These are phyloP conservation scores for Colletotrichum godetiae DNA, from an alignment of 2,329 filamentous ascomycete species.

Conservation along the genomic window DNA sequence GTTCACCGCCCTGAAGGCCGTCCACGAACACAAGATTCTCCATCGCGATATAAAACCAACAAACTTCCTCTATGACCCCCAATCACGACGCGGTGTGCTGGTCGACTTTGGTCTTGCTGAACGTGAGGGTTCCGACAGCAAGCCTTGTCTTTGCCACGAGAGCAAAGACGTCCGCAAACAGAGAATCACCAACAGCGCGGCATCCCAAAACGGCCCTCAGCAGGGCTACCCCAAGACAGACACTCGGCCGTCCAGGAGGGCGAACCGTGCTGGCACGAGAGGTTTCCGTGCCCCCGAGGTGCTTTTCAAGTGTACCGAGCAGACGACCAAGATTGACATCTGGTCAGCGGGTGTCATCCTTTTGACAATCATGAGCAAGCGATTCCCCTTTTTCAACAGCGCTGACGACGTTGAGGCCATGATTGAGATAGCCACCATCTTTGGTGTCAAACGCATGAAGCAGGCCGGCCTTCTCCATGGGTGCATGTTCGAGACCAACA, in stretches of 20 bases:
- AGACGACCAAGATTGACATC: slow-evolving; percentile 93
- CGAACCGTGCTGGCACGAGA: slow-evolving; percentile 93
- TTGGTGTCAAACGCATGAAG: slow-evolving; percentile 87
- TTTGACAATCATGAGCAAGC: slow-evolving; percentile 89
- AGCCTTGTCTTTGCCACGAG: slow-evolving; percentile 85
- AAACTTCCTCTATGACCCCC: slow-evolving; percentile 93
- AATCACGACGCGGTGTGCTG: slow-evolving; percentile 83
- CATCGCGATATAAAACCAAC: slow-evolving; percentile 98
- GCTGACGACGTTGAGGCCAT: slow-evolving; percentile 98
- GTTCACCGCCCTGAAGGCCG: slow-evolving; percentile 84
- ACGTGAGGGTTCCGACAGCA: slow-evolving; percentile 79
- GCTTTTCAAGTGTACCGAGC: slow-evolving; percentile 94
- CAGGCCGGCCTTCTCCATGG: slow-evolving; percentile 85
- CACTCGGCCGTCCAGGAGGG: slow-evolving; percentile 85
- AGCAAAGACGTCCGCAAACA: slow-evolving; percentile 70
- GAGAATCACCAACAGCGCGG: slow-evolving; percentile 67
- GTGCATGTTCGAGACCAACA: slow-evolving; percentile 90
- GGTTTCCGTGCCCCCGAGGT: slow-evolving; percentile 98
- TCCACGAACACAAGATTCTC: slow-evolving; percentile 86
- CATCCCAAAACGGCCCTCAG: slow-evolving; percentile 64
- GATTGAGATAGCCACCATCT: slow-evolving; percentile 97
- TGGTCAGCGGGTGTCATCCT: slow-evolving; percentile 98
- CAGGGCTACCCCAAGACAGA: slow-evolving; percentile 89
- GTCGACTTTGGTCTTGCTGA: slow-evolving; percentile 99
- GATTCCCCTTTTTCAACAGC: slow-evolving; percentile 98